Conservation (phyloP, 2,329 filamentous ascomycete genomes). For the Amesomyces nigricolor region DNA sequence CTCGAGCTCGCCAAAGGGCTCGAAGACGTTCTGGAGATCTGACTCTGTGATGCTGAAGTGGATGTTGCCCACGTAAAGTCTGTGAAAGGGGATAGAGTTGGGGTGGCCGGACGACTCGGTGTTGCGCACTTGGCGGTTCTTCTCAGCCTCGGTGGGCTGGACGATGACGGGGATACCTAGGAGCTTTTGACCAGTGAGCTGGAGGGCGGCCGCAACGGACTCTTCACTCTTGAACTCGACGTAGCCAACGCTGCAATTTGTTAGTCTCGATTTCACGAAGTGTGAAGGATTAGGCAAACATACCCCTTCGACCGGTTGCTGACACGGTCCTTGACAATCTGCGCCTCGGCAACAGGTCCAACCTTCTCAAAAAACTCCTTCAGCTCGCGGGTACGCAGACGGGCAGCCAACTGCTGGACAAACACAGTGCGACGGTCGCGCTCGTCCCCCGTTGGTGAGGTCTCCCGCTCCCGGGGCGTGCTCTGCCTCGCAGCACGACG, state of each 20-base stretch:
- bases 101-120: slow-evolving; percentile 64
- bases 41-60: slow-evolving; percentile 98
- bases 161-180: slow-evolving; percentile 98
- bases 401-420: slow-evolving; percentile 94
- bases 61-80: slow-evolving; percentile 97
- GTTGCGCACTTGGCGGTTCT: slow-evolving; percentile 92
- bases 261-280: slow-evolving; percentile 33
- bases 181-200: slow-evolving; percentile 97
- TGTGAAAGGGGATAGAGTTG: slow-evolving; percentile 90
- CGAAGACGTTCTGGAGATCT: slow-evolving; percentile 93
- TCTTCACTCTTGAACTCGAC: slow-evolving; percentile 98
- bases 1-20: slow-evolving; percentile 94
- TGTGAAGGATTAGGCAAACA: slow-evolving; percentile 30
- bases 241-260: slow-evolving; percentile 74
- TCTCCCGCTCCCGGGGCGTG: slow-evolving; percentile 43
- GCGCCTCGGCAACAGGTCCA: slow-evolving; percentile 90
- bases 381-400: slow-evolving; percentile 84
- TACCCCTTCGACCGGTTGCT: slow-evolving; percentile 97
- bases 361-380: slow-evolving; percentile 95
- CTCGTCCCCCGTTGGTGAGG: slow-evolving; percentile 77
- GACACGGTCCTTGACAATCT: slow-evolving; percentile 97
- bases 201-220: slow-evolving; percentile 85
- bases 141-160: slow-evolving; percentile 97
- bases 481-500: slow-evolving; percentile 36
- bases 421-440: slow-evolving; percentile 95